Conservation (phyloP, 441 rosid species). For the Adansonia gregorii region DNA sequence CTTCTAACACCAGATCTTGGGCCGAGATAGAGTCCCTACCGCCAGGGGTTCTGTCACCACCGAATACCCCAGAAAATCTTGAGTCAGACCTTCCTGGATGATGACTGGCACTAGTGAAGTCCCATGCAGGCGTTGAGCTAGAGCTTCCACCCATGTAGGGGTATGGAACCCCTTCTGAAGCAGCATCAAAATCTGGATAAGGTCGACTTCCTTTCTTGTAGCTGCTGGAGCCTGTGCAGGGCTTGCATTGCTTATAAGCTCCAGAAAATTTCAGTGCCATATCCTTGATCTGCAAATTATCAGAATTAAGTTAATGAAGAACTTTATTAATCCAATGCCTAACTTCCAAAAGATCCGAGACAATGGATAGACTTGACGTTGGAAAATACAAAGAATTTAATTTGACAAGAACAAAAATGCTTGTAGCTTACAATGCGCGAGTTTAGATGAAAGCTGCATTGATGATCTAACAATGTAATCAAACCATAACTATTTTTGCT, state of each 20-base stretch:
- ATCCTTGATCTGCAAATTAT: slow-evolving; percentile 76
- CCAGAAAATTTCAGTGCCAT: slow-evolving; percentile 93
- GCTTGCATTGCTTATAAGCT: slow-evolving; percentile 79
- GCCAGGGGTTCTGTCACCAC: slow-evolving; percentile 53
- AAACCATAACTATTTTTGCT: not conserved
- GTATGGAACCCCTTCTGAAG: slow-evolving; percentile 81
- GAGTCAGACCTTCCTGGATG: slow-evolving; percentile 55
- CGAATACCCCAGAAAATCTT: slow-evolving; percentile 43
- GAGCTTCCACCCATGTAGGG: slow-evolving; percentile 82
- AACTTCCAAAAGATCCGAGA: not conserved
- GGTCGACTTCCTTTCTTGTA: slow-evolving; percentile 63
- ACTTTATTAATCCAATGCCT: not conserved
- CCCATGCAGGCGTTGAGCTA: slow-evolving; percentile 98
- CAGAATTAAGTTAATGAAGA: slow-evolving; percentile 18
- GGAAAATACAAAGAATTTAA: not conserved
- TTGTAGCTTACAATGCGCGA: not conserved
- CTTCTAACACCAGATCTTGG: slow-evolving; percentile 76
- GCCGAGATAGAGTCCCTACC: slow-evolving; percentile 56
- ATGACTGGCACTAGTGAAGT: slow-evolving; percentile 60
- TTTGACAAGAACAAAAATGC: not conserved
- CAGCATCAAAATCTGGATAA: slow-evolving; percentile 72
- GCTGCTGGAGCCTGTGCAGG: slow-evolving; percentile 71
- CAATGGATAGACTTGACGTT: not conserved
- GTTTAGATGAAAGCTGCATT: not conserved
- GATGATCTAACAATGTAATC: not conserved